These are phyloP conservation scores for Tephrocybe sp. DNA, from an alignment of 768 basidiomycete species.

Conservation along the genomic window DNA sequence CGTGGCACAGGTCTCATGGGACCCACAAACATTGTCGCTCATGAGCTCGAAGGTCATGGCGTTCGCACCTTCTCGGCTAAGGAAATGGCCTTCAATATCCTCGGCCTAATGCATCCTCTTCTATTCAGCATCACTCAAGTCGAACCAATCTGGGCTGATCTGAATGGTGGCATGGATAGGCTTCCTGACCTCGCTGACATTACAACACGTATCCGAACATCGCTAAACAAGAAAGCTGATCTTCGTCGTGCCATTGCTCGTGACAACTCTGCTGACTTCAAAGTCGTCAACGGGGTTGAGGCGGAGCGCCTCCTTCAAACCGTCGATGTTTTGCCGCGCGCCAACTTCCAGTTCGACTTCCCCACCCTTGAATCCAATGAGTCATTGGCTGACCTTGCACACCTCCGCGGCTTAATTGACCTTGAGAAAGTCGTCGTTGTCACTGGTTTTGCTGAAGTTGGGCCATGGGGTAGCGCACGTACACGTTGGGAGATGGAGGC, in stretches of 20 bases:
- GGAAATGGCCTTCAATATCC: conserved; percentile 99
- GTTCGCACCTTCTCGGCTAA: conserved; percentile 98
- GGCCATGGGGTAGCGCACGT: conserved; percentile 97
- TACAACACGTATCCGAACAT: conserved; percentile 79
- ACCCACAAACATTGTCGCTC: conserved; percentile 91
- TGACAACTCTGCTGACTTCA: conserved; percentile 96
- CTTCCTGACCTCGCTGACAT: conserved; percentile 93
- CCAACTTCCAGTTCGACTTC: conserved; percentile 97
- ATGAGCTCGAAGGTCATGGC: conserved; percentile 88
- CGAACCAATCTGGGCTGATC: conserved; percentile 98
- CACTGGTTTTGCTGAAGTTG: conserved; percentile 96
- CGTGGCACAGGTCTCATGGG: conserved; percentile 98
- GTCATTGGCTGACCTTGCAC: conserved; percentile 68
- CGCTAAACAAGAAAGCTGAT: conserved; percentile 83
- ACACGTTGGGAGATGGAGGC: conserved; percentile 99
- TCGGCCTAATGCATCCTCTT: conserved; percentile 98
- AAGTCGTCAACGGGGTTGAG: conserved; percentile 82
- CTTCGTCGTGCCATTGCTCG: conserved; percentile 90
- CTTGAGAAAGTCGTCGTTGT: conserved; percentile 95
- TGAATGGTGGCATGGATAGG: conserved; percentile 98
- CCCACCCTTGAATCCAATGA: conserved; percentile 74
- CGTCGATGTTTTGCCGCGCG: conserved; percentile 90
- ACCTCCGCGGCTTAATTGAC: conserved; percentile 87
- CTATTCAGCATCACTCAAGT: conserved; percentile 99
- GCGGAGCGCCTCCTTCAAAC: conserved; percentile 92